Base-by-base conservation (phyloP, 2,329 filamentous ascomycete genomes). In the Hysterium pulicare region DNA sequence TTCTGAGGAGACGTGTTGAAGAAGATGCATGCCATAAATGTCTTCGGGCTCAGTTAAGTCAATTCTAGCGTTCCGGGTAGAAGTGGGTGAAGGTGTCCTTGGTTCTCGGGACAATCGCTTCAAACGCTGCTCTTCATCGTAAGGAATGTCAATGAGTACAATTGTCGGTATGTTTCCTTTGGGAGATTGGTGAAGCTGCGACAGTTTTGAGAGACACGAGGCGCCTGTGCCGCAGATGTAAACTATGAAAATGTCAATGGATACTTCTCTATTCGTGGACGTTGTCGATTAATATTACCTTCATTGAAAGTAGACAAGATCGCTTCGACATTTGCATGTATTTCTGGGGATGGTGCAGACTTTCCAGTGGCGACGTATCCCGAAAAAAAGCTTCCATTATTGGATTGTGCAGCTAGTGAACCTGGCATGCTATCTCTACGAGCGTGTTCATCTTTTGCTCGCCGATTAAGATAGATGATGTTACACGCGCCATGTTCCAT, bases 401-500 rank as follows among this genome's bases (percentile, higher is more conserved):
- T 63, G 5, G 57, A 62, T 31, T 59, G 48, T 20, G 60, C 61
- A 21, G 57, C 59, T 15, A 64, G 52, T 16, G 61, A 64, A 38
- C 53, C 57, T 37, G 61, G 61, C 47, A 67, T 51, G 38, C 57
- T 59, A 42, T 68, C 64, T 42, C 59, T 58, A 32, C 58, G 58
- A 32, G 69, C 64, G 48, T 64, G 57, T 49, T 67, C 66, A 45
- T 68, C 65, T 49, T 66, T 61, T 45, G 67, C 67, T 41, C 67
- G 63, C 38, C 68, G 62, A 54, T 71, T 67, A 48, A 70, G 57
- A 59, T 71, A 71, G 46, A 71, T 66, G 39, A 71, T 61, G 55
- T 70, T 69, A 58, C 68, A 71, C 44, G 64, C 61, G 54, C 66
- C 67, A 66, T 69, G 66, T 44, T 70, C 66, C 68, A 71, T 71